Base-by-base conservation (phyloP, 2,329 filamentous ascomycete genomes). In the Parascedosporium putredinis region DNA sequence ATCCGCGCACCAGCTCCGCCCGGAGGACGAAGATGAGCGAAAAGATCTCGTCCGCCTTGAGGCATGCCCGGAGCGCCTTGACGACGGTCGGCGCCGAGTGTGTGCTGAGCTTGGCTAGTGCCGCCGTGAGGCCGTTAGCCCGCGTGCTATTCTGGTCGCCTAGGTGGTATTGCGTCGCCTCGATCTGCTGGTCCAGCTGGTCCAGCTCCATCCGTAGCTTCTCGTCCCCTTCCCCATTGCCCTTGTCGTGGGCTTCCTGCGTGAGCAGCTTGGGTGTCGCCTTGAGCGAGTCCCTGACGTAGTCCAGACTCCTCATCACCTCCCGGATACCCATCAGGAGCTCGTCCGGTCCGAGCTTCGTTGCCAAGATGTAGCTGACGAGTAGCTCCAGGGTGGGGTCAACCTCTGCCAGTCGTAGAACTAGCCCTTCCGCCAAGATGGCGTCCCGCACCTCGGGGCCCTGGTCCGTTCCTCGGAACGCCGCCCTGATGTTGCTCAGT, bases 11-110 rank as follows among this genome's bases (percentile, higher is more conserved):
- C 43, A 91, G 73, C 65, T 90, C 84, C 55, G 84, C 74, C 50
- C 86, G 80, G 25, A 91, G 72, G 5, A 89, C 71, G 55, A 84
- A 78, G 56, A 90, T 83, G 49, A 91, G 73, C 31, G 81, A 81
- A 9, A 88, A 69, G 22, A 85, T 78, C 56, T 90, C 83, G 54
- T 83, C 75, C 2, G 79, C 81, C 45, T 76, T 74, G 52, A 88
- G 77, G 24, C 75, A 75, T 9, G 73, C 70, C 36, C 83, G 80
- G 42, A 91, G 72, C 3, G 78, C 77, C 49, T 75, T 72, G 44
- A 84, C 76, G 38, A 86, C 81, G 1, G 73, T 66, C 0, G 71
- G 58, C 4, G 74, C 67, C 4, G 85, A 79, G 55, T 85, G 84
- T 20, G 75, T 74, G 60, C 81, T 81, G 4, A 91, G 74, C 59